Evolutionary conservation across 2,329 filamentous ascomycete genomes (phyloP).

Genomic region (Monosporascus sp.): DNA sequence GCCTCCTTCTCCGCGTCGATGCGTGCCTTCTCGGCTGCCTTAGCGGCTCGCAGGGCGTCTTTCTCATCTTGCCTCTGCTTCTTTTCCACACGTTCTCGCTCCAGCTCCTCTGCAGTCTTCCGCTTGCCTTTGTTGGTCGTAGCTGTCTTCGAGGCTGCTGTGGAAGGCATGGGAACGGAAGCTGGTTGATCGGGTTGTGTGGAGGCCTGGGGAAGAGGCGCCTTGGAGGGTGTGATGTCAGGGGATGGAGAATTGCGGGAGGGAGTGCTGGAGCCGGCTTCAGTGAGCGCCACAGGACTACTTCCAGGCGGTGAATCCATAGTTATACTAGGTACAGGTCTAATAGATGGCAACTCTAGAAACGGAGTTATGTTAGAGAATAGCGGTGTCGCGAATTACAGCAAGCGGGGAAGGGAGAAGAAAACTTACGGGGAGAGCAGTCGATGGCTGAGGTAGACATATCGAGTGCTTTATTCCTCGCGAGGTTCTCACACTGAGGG

Average conservation of each 20-base stretch:
- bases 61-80: conserved; percentile 41
- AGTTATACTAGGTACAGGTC: conserved; percentile 12
- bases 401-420: not conserved
- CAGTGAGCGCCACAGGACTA: conserved; percentile 33
- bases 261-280: conserved; percentile 37
- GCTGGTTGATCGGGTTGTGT: conserved; percentile 7
- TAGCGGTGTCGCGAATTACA: not conserved
- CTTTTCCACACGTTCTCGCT: conserved; percentile 40
- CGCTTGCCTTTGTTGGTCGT: conserved; percentile 33
- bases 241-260: conserved; percentile 32
- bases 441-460: conserved; percentile 10
- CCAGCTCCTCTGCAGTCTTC: conserved; percentile 30
- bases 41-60: conserved; percentile 25
- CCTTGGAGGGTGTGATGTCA: conserved; percentile 22
- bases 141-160: conserved; percentile 1
- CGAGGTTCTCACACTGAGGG: conserved; percentile 12
- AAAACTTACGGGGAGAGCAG: conserved; percentile 14
- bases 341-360: conserved; percentile 8
- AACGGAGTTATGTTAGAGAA: conserved; percentile 5
- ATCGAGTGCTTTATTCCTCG: conserved; percentile 10
- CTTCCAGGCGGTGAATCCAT: conserved; percentile 21
- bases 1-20: conserved; percentile 30
- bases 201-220: conserved; percentile 13
- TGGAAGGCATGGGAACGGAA: not conserved
- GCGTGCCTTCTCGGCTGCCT: conserved; percentile 38